Evolutionary conservation across 73 alveolate genomes (phyloP).

Genomic region (Paramecium sexaurelia): DNA sequence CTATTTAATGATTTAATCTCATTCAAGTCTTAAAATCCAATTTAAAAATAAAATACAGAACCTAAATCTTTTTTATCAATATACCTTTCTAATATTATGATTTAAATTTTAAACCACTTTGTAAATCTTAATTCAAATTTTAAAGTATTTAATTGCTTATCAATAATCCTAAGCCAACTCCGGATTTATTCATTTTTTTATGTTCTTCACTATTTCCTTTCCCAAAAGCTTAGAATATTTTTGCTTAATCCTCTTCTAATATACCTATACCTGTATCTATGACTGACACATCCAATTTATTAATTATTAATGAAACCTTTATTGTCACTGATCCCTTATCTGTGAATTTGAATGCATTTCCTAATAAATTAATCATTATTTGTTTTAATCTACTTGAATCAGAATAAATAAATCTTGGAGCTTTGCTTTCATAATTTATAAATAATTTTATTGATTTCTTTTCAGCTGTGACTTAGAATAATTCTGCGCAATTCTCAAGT

Average conservation of each 20-base stretch:
- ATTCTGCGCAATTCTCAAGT: slow-evolving; percentile 20
- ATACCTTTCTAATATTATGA: slow-evolving; percentile 40
- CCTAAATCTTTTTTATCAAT: background rate
- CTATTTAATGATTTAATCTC: slow-evolving; percentile 33
- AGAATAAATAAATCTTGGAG: slow-evolving; percentile 28
- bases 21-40: background rate
- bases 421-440: slow-evolving; percentile 42
- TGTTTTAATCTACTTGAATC: slow-evolving; percentile 38
- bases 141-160: slow-evolving; percentile 32
- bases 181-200: slow-evolving; percentile 10
- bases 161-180: slow-evolving; percentile 53
- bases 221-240: slow-evolving; percentile 37
- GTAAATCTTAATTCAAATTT: background rate
- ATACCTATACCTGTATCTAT: slow-evolving; percentile 46
- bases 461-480: slow-evolving; percentile 64
- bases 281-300: background rate
- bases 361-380: slow-evolving; percentile 21
- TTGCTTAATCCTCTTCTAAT: slow-evolving; percentile 8
- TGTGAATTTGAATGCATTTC: slow-evolving; percentile 53
- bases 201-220: slow-evolving; percentile 58
- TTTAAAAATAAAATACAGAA: slow-evolving; percentile 26
- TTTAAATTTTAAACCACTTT: slow-evolving; percentile 37
- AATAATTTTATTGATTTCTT: slow-evolving; percentile 7
- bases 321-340: slow-evolving; percentile 20
- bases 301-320: background rate